These are phyloP conservation scores for Prunus mira DNA, from an alignment of 306 rosid genomes.

Conservation along the genomic window DNA sequence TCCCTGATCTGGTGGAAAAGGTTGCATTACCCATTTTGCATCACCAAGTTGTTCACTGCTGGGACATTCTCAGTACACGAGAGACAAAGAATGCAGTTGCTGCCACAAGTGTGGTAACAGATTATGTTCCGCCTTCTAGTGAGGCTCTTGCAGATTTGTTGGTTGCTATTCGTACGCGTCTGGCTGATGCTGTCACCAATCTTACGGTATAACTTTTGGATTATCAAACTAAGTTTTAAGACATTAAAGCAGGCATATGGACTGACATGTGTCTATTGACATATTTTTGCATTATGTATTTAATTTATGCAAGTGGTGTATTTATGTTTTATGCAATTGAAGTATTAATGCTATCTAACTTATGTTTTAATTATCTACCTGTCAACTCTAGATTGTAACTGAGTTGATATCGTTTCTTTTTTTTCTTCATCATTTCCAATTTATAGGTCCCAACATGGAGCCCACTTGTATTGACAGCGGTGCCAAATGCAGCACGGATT, in stretches of 20 bases:
- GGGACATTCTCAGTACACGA: slow-evolving; percentile 83
- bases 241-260: not conserved
- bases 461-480: slow-evolving; percentile 62
- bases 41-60: slow-evolving; percentile 74
- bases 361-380: not conserved
- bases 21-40: slow-evolving; percentile 93
- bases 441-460: slow-evolving; percentile 91
- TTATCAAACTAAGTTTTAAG: not conserved
- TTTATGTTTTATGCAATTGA: not conserved
- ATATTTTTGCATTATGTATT: not conserved
- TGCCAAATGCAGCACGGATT: slow-evolving; percentile 84
- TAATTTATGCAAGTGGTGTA: no score
- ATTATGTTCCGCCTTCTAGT: slow-evolving; percentile 78
- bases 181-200: slow-evolving; percentile 80
- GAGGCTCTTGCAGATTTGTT: slow-evolving; percentile 78
- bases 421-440: slow-evolving; percentile 12
- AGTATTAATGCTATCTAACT: not conserved
- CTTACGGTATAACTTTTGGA: slow-evolving; percentile 46
- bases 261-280: not conserved
- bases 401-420: not conserved
- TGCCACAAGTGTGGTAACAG: slow-evolving; percentile 73
- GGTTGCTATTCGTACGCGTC: slow-evolving; percentile 63
- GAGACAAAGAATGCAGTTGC: slow-evolving; percentile 74
- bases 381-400: slow-evolving; percentile 2
- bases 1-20: slow-evolving; percentile 88